Evolutionary conservation across 352 stramenopile genomes (phyloP).

Genomic region (Lagenidium giganteum): DNA sequence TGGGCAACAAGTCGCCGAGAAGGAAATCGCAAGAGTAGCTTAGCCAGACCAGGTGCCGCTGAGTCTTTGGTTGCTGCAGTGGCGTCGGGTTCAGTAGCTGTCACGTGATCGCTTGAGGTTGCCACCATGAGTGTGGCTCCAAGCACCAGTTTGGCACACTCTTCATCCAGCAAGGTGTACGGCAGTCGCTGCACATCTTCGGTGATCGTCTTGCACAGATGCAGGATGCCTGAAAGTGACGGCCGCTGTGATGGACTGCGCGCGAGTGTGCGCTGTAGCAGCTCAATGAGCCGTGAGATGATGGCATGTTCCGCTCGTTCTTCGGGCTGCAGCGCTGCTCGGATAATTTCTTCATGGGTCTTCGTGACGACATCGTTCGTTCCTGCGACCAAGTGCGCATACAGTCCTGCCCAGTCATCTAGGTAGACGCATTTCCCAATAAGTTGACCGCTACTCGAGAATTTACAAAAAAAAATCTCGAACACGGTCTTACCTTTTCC

Average conservation of each 20-base stretch:
- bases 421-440: too few relatives aligned
- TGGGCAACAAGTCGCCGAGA: too few relatives aligned
- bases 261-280: constrained; percentile 29
- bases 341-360: constrained; percentile 39
- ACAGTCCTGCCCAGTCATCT: constrained; percentile 66
- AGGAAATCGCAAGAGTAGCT: too few relatives aligned
- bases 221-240: constrained; percentile 15
- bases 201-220: constrained; percentile 18
- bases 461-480: constrained; percentile 5
- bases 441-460: too few relatives aligned
- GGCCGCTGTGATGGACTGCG: constrained; percentile 20
- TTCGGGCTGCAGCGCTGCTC: constrained; percentile 20
- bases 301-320: constrained; percentile 24
- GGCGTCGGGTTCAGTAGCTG: too few relatives aligned
- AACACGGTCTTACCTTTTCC: constrained; percentile 27
- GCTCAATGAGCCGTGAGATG: constrained; percentile 15
- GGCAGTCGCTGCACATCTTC: constrained; percentile 22
- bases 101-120: too few relatives aligned
- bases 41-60: too few relatives aligned
- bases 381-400: constrained; percentile 45
- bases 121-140: too few relatives aligned
- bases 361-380: constrained; percentile 21
- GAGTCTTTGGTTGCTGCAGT: too few relatives aligned
- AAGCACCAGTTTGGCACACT: too few relatives aligned
- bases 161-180: too few relatives aligned